These are phyloP conservation scores for Jimgerdemannia flammicorona DNA, from an alignment of 192 early-diverging fungal genomes.

Conservation along the genomic window DNA sequence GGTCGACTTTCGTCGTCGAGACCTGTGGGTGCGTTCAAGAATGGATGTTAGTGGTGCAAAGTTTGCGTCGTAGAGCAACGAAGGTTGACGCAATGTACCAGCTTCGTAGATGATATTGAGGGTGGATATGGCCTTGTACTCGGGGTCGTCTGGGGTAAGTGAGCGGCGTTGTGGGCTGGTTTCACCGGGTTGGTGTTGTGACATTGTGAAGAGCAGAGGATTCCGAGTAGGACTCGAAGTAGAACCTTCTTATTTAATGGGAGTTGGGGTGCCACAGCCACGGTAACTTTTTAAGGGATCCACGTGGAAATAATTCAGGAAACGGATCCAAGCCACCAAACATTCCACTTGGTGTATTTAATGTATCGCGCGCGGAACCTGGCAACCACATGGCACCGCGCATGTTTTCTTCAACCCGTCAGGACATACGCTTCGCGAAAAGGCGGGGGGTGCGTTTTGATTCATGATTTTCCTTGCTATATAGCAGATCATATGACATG, in stretches of 20 bases:
- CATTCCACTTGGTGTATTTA: too few relatives aligned
- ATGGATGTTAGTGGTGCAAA: not conserved
- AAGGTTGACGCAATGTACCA: conserved; percentile 10
- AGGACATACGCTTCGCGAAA: not conserved
- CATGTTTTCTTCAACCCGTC: not conserved
- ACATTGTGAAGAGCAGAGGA: too few relatives aligned
- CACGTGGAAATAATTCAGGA: too few relatives aligned
- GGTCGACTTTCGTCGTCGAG: conserved; percentile 82
- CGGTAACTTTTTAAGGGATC: too few relatives aligned
- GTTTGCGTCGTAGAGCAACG: not conserved
- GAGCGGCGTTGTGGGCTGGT: not conserved
- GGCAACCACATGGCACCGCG: not conserved
- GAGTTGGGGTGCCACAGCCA: too few relatives aligned
- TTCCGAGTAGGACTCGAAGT: too few relatives aligned
- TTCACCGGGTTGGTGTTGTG: too few relatives aligned
- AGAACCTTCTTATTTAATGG: too few relatives aligned
- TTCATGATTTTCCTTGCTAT: not conserved
- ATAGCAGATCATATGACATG: not conserved
- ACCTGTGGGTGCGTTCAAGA: conserved; percentile 38
- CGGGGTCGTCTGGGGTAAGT: conserved; percentile 45
- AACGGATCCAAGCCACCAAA: too few relatives aligned
- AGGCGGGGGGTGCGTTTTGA: not conserved
- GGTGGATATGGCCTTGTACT: conserved; percentile 28
- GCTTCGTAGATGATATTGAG: conserved; percentile 36
- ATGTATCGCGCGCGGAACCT: not conserved